Conservation (phyloP, 177 flowering plant species). For the Telopea speciosissima region DNA sequence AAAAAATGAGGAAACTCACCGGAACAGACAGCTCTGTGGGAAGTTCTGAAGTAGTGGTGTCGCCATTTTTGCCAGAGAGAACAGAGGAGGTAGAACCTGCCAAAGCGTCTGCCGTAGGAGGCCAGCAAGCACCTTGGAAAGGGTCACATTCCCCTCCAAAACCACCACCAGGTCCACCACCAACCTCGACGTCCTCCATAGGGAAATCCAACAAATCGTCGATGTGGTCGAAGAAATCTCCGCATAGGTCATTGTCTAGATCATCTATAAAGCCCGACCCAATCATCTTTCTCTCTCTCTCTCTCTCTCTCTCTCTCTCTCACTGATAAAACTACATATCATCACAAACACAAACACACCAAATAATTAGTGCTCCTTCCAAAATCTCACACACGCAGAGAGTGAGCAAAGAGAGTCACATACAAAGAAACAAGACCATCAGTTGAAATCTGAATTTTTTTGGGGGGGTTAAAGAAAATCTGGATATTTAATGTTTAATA, state of each 20-base stretch:
- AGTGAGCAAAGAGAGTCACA: too few species aligned
- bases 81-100: conserved; percentile 23
- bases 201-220: conserved; percentile 80
- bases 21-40: conserved; percentile 58
- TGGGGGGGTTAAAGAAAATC: too few species aligned
- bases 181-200: conserved; percentile 32
- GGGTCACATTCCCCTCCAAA: conserved; percentile 10
- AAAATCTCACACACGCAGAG: too few species aligned
- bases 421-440: too few species aligned
- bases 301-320: conserved; percentile 7
- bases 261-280: conserved; percentile 42
- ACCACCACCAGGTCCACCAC: not conserved
- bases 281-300: conserved; percentile 19
- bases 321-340: too few species aligned
- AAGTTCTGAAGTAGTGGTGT: conserved; percentile 30
- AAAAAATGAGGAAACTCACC: conserved; percentile 35
- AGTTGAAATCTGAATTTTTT: too few species aligned
- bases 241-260: conserved; percentile 37
- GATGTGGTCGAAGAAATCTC: conserved; percentile 66
- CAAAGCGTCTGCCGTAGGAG: conserved; percentile 23
- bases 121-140: conserved; percentile 29
- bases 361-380: too few species aligned
- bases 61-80: conserved; percentile 18
- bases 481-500: too few species aligned
- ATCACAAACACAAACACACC: too few species aligned